Evolutionary conservation across 1,284 basidiomycete species (phyloP).

Genomic region (Cryptococcus sp.): DNA sequence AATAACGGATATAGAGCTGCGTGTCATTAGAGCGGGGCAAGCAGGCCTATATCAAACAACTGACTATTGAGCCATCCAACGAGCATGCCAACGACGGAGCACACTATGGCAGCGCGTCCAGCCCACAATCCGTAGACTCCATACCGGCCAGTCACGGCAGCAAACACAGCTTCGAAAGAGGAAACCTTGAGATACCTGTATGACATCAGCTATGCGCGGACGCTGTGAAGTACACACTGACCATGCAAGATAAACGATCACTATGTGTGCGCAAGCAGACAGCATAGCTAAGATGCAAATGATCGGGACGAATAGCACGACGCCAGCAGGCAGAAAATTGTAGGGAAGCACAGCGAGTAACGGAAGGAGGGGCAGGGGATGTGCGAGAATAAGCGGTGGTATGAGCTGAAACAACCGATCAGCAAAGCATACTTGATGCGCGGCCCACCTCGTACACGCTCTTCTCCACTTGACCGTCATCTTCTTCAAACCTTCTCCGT

Average conservation of each 20-base stretch:
- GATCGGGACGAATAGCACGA: slow-evolving; percentile 50
- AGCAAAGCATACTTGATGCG: neutral
- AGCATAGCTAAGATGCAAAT: slow-evolving; percentile 43
- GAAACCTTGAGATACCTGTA: slow-evolving; percentile 51
- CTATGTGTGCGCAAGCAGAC: slow-evolving; percentile 51
- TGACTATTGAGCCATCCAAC: slow-evolving; percentile 48
- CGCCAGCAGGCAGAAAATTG: slow-evolving; percentile 52
- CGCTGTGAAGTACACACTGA: slow-evolving; percentile 12
- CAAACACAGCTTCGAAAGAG: slow-evolving; percentile 52
- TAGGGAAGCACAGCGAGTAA: slow-evolving; percentile 46
- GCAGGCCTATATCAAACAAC: slow-evolving; percentile 11
- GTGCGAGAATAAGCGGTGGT: slow-evolving; percentile 48
- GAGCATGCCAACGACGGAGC: slow-evolving; percentile 38
- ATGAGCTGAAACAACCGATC: slow-evolving; percentile 37
- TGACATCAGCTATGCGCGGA: neutral
- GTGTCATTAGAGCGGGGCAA: neutral
- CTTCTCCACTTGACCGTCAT: slow-evolving; percentile 28
- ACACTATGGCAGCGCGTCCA: slow-evolving; percentile 40
- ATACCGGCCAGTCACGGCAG: slow-evolving; percentile 38
- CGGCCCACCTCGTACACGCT: slow-evolving; percentile 32
- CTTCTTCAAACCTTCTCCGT: slow-evolving; percentile 20
- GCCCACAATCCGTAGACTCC: slow-evolving; percentile 41
- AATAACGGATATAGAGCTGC: slow-evolving; percentile 44
- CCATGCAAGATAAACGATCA: slow-evolving; percentile 53
- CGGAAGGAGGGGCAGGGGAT: slow-evolving; percentile 50